Evolutionary conservation across 2,329 filamentous ascomycete species (phyloP).

Genomic region (Sporothrix curviconia): DNA sequence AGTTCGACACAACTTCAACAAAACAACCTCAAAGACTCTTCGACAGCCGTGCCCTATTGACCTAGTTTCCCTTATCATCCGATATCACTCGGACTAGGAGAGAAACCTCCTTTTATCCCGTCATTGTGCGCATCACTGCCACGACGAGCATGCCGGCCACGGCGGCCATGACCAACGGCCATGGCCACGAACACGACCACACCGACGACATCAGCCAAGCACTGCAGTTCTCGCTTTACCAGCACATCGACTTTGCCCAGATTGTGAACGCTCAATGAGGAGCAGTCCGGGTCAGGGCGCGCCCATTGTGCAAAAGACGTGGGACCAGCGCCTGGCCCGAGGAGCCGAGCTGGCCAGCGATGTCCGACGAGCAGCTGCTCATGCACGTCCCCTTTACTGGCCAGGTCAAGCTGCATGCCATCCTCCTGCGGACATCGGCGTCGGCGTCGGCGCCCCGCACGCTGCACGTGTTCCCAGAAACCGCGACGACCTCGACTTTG

Average conservation of each 20-base stretch:
- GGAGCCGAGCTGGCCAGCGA: conserved; percentile 77
- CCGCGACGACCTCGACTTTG: conserved; percentile 79
- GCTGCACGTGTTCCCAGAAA: conserved; percentile 84
- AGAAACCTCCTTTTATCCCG: too few relatives aligned
- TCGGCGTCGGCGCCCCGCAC: conserved; percentile 68
- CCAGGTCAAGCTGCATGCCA: conserved; percentile 84
- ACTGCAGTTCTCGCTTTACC: conserved; percentile 83
- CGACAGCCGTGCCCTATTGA: too few relatives aligned
- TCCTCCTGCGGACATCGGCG: conserved; percentile 74
- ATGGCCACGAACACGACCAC: conserved; percentile 68
- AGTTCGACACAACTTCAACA: background rate
- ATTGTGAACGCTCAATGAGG: conserved; percentile 83
- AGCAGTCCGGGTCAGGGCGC: conserved; percentile 58
- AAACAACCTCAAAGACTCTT: background rate
- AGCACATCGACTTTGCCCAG: conserved; percentile 82
- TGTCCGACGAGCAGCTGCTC: conserved; percentile 85
- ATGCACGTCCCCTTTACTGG: conserved; percentile 94
- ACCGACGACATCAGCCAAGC: conserved; percentile 88
- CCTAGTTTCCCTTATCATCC: too few relatives aligned
- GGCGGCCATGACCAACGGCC: conserved; percentile 34
- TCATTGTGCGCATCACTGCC: conserved; percentile 24
- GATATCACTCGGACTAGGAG: too few relatives aligned
- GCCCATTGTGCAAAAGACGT: conserved; percentile 83
- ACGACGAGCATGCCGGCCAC: conserved; percentile 27
- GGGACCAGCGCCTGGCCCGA: conserved; percentile 67